phyloP scores from a whole-genome alignment of 1,139 yeast genomes.

The Lodderomyces margitis region DNA sequence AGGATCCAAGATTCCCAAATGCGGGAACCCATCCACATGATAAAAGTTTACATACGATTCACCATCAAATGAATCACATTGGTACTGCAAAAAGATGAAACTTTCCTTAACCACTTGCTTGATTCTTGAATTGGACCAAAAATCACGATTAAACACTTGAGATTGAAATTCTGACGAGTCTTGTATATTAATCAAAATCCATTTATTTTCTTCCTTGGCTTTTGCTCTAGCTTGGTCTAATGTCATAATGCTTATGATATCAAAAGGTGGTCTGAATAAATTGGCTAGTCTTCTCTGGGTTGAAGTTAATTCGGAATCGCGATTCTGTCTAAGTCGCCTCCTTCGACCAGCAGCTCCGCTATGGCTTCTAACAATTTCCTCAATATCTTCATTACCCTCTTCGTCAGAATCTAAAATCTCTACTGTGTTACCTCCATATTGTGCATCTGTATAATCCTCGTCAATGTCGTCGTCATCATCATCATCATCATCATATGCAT shows the following conservation, averaged over 20 bases:
- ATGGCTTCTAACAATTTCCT: constrained; percentile 2
- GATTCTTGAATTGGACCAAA: constrained; percentile 77
- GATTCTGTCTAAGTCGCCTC: constrained; percentile 25
- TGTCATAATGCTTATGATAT: constrained; percentile 64
- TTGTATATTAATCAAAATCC: constrained; percentile 88
- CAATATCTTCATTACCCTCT: constrained; percentile 21
- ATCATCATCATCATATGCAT: constrained; percentile 23
- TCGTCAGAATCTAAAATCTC: constrained; percentile 29
- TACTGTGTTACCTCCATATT: constrained; percentile 22
- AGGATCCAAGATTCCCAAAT: constrained; percentile 89
- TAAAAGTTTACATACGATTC: constrained; percentile 68
- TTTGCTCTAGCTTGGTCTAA: constrained; percentile 68
- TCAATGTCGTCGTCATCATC: constrained; percentile 17
- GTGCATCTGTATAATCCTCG: constrained; percentile 21
- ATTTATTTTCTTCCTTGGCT: constrained; percentile 65
- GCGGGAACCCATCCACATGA: constrained; percentile 68
- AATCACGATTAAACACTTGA: constrained; percentile 87
- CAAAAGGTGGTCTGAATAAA: constrained; percentile 91
- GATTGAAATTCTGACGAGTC: constrained; percentile 82
- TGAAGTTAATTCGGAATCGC: constrained; percentile 44
- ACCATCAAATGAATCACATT: constrained; percentile 74
- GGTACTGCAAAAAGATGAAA: constrained; percentile 82
- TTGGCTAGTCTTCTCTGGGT: constrained; percentile 75
- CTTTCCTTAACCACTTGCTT: constrained; percentile 62
- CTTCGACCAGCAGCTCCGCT: constrained; percentile 22